These are phyloP conservation scores for Hygrophorus russula DNA, from an alignment of 768 basidiomycete genomes.

Conservation along the genomic window DNA sequence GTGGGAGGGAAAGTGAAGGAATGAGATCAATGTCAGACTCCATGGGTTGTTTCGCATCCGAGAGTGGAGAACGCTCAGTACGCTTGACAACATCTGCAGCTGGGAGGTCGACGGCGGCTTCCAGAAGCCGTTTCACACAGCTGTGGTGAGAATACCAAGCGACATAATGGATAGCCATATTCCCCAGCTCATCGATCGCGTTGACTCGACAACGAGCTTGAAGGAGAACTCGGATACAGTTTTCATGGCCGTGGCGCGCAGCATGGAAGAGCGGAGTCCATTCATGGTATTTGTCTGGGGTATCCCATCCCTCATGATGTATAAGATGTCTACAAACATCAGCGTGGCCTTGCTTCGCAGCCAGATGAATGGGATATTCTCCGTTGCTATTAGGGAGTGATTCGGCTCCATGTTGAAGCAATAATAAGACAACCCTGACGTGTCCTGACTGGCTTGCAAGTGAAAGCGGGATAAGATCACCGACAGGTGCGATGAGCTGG, in stretches of 20 bases:
- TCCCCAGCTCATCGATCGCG: slow-evolving; percentile 72
- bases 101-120: slow-evolving; percentile 24
- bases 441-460: slow-evolving; percentile 89
- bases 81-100: slow-evolving; percentile 13
- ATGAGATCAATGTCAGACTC: slow-evolving; percentile 84
- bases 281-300: slow-evolving; percentile 92
- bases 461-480: slow-evolving; percentile 77
- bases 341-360: slow-evolving; percentile 84
- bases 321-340: slow-evolving; percentile 75
- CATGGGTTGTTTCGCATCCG: slow-evolving; percentile 21
- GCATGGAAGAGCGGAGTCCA: slow-evolving; percentile 98
- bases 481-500: slow-evolving; percentile 42
- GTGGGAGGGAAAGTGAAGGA: slow-evolving; percentile 89
- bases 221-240: slow-evolving; percentile 69
- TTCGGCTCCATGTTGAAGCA: slow-evolving; percentile 68
- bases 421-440: slow-evolving; percentile 64
- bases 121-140: slow-evolving; percentile 53
- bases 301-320: slow-evolving; percentile 67
- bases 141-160: slow-evolving; percentile 88
- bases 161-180: slow-evolving; percentile 84
- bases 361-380: slow-evolving; percentile 95
- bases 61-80: slow-evolving; percentile 27
- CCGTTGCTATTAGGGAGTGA: slow-evolving; percentile 86
- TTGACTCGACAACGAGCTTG: slow-evolving; percentile 71
- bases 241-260: slow-evolving; percentile 70